These are phyloP conservation scores for Entamoeba invadens DNA, from an alignment of 208 protist species.

Conservation along the genomic window DNA sequence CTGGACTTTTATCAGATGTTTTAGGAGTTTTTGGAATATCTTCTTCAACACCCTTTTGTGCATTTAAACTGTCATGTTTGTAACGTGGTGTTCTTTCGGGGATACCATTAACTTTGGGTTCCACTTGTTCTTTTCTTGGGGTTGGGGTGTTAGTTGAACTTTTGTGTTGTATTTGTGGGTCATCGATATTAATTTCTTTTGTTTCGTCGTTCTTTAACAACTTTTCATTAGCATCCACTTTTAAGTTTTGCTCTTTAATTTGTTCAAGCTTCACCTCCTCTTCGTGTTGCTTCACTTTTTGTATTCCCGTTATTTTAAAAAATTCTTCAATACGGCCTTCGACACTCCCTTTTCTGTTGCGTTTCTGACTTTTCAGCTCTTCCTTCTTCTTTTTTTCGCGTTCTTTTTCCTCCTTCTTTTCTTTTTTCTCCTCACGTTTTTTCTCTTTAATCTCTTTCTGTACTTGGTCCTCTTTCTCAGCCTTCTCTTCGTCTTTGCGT, in stretches of 20 bases:
- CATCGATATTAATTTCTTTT: neutral
- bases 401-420: neutral
- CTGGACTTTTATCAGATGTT: neutral
- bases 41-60: neutral
- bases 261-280: neutral
- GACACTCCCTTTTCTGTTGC: neutral
- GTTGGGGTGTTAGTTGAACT: neutral
- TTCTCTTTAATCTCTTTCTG: neutral
- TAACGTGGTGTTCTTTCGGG: neutral
- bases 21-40: neutral
- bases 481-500: neutral
- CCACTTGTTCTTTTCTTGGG: neutral
- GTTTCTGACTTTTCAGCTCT: neutral
- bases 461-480: neutral
- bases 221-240: neutral
- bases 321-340: neutral
- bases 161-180: too few species aligned
- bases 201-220: neutral
- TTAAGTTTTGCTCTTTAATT: neutral
- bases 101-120: neutral
- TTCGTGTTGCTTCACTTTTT: neutral
- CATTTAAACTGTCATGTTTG: neutral
- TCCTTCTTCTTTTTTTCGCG: neutral
- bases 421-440: neutral
- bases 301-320: neutral